Evolutionary conservation across 2,329 filamentous ascomycete genomes (phyloP).

Genomic region (Verruconis gallopava): DNA sequence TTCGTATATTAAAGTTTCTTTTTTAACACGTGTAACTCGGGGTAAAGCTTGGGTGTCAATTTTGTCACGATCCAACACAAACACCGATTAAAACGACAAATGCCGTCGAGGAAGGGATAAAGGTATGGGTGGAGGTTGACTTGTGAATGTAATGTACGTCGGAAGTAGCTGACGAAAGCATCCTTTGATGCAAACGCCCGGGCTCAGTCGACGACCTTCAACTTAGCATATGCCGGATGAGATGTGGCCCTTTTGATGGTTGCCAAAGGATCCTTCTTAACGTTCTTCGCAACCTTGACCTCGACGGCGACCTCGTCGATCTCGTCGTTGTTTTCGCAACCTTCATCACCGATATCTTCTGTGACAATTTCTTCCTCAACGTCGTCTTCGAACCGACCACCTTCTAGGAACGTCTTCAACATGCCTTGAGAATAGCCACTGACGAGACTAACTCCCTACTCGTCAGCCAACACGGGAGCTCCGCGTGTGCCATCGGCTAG

Average conservation of each 20-base stretch:
- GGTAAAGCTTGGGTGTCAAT: no score
- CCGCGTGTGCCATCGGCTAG: conserved; percentile 33
- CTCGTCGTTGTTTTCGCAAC: conserved; percentile 18
- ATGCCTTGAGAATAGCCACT: conserved; percentile 45
- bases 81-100: no score
- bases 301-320: conserved; percentile 17
- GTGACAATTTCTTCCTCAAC: conserved; percentile 27
- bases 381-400: conserved; percentile 31
- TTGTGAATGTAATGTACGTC: no score
- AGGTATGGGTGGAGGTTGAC: no score
- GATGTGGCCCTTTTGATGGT: conserved; percentile 38
- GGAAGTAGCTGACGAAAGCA: no score
- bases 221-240: conserved; percentile 43
- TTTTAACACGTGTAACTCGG: no score
- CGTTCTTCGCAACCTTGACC: conserved; percentile 22
- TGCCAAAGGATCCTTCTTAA: conserved; percentile 31
- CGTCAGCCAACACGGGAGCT: conserved; percentile 37
- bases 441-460: conserved; percentile 37
- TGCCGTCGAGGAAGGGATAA: no score
- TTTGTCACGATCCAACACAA: no score
- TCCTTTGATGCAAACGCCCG: no score
- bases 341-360: conserved; percentile 19
- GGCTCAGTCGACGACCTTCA: conserved; percentile 42
- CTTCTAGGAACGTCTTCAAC: conserved; percentile 45
- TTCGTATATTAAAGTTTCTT: no score